Conservation (phyloP, 768 basidiomycete species). For the Cystofilobasidium ferigula region DNA sequence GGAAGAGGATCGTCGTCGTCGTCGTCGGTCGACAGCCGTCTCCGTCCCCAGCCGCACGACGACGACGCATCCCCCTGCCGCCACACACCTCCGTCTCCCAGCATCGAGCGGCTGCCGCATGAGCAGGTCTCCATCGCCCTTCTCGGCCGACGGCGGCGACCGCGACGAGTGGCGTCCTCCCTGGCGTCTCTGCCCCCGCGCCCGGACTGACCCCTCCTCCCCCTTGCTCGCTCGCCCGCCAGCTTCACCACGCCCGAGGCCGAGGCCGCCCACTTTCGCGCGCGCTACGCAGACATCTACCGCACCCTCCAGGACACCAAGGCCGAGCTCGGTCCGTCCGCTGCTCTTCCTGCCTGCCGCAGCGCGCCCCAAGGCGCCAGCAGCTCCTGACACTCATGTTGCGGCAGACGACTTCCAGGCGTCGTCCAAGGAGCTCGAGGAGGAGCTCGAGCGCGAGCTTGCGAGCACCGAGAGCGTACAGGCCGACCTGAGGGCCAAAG, state of each 20-base stretch:
- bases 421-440: constrained; percentile 38
- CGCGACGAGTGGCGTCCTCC: constrained; percentile 13
- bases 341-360: neutral
- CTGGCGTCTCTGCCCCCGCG: neutral
- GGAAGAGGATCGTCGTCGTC: no score
- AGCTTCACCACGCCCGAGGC: constrained; percentile 23
- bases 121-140: neutral
- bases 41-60: no score
- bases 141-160: constrained; percentile 9
- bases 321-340: constrained; percentile 22
- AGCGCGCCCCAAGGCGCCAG: neutral
- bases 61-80: no score
- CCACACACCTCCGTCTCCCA: no score
- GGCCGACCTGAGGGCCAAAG: constrained; percentile 31
- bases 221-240: neutral
- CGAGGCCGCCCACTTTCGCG: constrained; percentile 18
- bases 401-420: constrained; percentile 35
- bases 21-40: no score
- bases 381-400: neutral
- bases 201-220: neutral
- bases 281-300: constrained; percentile 13
- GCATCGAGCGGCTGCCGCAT: no score
- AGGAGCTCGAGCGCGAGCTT: constrained; percentile 37
- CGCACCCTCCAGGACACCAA: constrained; percentile 20
- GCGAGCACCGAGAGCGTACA: constrained; percentile 33